Base-by-base conservation (phyloP, 371 early-diverging fungal species). In the Mortierella sp. region DNA sequence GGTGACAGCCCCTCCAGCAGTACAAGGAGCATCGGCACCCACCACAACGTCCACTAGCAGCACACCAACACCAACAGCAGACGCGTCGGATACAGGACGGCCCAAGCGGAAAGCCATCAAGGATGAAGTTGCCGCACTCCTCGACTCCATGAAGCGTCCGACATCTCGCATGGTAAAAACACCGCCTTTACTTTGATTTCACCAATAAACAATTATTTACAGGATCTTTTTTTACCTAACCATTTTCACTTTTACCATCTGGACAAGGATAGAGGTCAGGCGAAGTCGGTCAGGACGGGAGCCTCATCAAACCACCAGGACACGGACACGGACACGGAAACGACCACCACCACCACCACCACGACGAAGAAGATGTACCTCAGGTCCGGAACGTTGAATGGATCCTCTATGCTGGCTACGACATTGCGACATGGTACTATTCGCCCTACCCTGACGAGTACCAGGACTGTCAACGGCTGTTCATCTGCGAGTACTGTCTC, bases 391-490 rank as follows among this genome's bases (percentile, higher is more conserved):
- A 91, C 66, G 87, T 91, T 5, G 81, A 89, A 66, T 87, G 79
- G 76, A 88, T 94, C 7, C 70, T 92, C 16, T 91, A 94, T 65
- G 95, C 94, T 11, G 80, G 87, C 29, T 94, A 90, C 79, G 90
- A 91, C 68, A 93, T 95, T 19, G 91, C 93, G 16, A 91, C 97
- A 1, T 98, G 98, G 98, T 99, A 98, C 86, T 91, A 95, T 76
- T 94, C 98, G 26, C 98, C 99, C 10, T 99, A 97, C 83, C 99
- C 99, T 0, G 92, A 91, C 72, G 96, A 96, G 64, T 95, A 93
- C 79, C 86, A 90, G 39, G 85, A 86, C 61, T 87, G 91, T 31
- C 92, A 91, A 52, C 83, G 88, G 22, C 89, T 99, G 16, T 96
- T 93, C 77, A 91, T 99, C 37, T 99, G 99, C 83, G 96, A 98